phyloP scores from a whole-genome alignment of 768 basidiomycete species.

The Lactarius hatsudake region DNA sequence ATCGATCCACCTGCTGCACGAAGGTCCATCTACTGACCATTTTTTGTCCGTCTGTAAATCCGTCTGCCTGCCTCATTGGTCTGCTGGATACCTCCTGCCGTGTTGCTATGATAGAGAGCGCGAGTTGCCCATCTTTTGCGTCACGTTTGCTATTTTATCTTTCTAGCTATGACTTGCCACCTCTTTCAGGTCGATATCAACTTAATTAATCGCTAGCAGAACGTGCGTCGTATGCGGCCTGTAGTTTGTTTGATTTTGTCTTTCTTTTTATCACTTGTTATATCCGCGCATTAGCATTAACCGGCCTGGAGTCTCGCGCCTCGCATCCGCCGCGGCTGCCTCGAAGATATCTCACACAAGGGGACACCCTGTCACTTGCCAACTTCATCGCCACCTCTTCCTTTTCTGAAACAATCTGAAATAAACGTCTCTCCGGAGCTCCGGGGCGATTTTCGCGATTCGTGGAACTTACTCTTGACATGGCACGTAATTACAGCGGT shows the following conservation, averaged over 20 bases:
- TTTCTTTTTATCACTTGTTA: not conserved
- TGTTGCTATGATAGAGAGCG: not conserved
- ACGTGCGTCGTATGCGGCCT: not conserved
- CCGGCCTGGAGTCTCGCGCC: too few relatives aligned
- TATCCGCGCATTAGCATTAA: not conserved
- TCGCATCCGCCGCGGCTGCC: too few relatives aligned
- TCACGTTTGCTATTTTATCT: constrained; percentile 4
- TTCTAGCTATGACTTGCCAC: not conserved
- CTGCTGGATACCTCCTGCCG: constrained; percentile 7
- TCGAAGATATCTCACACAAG: not conserved
- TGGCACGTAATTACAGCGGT: too few relatives aligned
- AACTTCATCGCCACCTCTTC: too few relatives aligned
- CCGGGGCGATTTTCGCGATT: too few relatives aligned
- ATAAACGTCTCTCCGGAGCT: too few relatives aligned
- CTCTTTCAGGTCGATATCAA: not conserved
- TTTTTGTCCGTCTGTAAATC: not conserved
- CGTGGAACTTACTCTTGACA: too few relatives aligned
- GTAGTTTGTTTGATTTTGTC: constrained; percentile 1
- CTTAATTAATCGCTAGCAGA: not conserved
- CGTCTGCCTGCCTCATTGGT: not conserved
- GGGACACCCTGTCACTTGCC: not conserved
- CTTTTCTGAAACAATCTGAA: too few relatives aligned
- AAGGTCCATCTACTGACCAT: constrained; percentile 4
- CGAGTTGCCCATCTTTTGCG: not conserved
- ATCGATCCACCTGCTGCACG: not conserved